Evolutionary conservation across 2,329 filamentous ascomycete genomes (phyloP), one percentile per base, ranked within the genome.

Genomic region (Neopestalotiopsis sp.): DNA sequence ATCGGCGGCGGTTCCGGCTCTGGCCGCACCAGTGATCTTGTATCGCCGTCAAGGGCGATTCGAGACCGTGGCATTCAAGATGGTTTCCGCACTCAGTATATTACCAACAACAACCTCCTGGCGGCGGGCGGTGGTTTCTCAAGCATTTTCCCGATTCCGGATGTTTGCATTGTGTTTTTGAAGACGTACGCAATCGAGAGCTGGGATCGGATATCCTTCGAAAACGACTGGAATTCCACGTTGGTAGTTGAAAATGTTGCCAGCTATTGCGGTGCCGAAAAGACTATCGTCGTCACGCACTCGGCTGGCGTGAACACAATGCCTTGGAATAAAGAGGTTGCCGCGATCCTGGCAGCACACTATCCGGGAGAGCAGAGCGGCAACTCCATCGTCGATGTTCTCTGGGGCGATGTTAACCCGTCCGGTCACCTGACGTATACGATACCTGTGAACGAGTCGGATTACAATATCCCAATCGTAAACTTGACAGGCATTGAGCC

Each of bases 341-440:
- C 94, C 75, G 90, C 91, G 0, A 90, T 97, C 1, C 76, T 97
- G 1, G 86, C 94, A 68, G 93, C 93, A 14, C 92, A 96, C 73
- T 83, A 97, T 1, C 94, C 94, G 0, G 94, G 94, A 1, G 90
- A 97, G 76, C 94, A 97, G 77, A 94, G 91, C 53, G 94, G 94
- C 7, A 90, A 92, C 71, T 92, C 93, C 0, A 84, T 97, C 5
- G 86, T 87, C 5, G 90, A 92, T 74, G 83, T 92, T 40, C 85
- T 92, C 17, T 92, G 90, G 75, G 90, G 90, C 24, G 73, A 73
- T 38, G 70, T 72, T 1, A 71, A 70, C 24, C 76, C 76, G 1
- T 70, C 65, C 34, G 76, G 76, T 13, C 73, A 73, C 24, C 72
- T 79, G 13, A 74, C 76, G 5, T 79, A 76, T 69, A 79, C 77